Evolutionary conservation across 495 filamentous ascomycete genomes (phyloP), one percentile per base, ranked within the genome.

Genomic region (Apodospora peruviana): DNA sequence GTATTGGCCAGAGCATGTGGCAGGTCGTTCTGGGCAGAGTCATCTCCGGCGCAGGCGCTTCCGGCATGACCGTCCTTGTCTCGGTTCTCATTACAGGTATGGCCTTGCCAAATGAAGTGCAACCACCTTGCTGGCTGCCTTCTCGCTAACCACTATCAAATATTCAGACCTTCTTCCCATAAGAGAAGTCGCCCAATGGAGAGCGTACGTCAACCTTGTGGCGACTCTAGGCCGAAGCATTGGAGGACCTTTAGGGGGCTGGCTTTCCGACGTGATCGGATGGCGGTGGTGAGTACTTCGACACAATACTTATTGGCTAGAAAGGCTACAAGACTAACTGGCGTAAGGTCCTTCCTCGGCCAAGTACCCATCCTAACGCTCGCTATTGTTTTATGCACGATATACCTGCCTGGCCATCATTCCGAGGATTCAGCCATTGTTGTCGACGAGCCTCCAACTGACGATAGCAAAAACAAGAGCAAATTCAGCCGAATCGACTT

Each of bases 181-280:
- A n/a, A 70, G 79, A n/a, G 79, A 88, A n/a, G 70, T 86, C 0
- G 84, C 82, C 7, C 65, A 71, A 10, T 88, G 81, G 81, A 71
- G 82, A 39, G 76, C 80, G 8, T 85, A 83, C 58, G 69, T 85
- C 19, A 87, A 88, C 49, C 71, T 86, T 11, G 67, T 80, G 5
- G 75, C 78, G 51, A 86, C 82, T 0, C 67, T 79, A 2, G 84
- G 83, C 8, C 73, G 84, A n/a, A 80, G 75, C 47, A 47, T 82
- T 11, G 84, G 84, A 4, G 83, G 83, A 0, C 82, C 83, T 1
- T 27, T 83, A 0, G 84, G 84, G 1, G 84, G 84, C 0, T 80
- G 70, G 52, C 60, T 88, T 10, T 79, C 81, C 9, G 82, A 88
- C 50, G 74, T 75, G 1, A 72, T 85, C 21, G 82, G 82, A 43